Evolutionary conservation across 1,284 basidiomycete genomes (phyloP).

Genomic region (Ustilago esculenta): DNA sequence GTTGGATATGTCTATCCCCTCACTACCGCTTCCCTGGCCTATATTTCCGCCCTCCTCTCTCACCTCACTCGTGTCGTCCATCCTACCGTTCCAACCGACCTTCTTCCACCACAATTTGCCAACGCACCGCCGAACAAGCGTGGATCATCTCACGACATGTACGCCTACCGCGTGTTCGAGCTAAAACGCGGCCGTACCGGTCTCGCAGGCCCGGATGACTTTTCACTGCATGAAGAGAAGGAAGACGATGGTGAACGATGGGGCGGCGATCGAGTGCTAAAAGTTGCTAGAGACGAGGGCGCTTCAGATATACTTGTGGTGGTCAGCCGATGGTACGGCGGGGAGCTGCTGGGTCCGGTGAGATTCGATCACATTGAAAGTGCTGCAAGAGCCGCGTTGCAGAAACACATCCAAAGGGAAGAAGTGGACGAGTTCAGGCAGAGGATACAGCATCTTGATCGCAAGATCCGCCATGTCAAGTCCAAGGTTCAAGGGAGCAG

Average conservation of each 20-base stretch:
- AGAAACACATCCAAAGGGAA: slow-evolving; percentile 74
- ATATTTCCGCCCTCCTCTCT: slow-evolving; percentile 47
- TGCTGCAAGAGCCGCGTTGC: slow-evolving; percentile 78
- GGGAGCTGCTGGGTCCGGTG: slow-evolving; percentile 75
- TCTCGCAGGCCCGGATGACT: slow-evolving; percentile 59
- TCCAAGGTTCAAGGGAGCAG: background rate
- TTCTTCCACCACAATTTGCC: slow-evolving; percentile 56
- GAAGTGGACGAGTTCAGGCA: slow-evolving; percentile 38
- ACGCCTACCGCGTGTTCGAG: slow-evolving; percentile 58
- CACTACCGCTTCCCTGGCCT: slow-evolving; percentile 27
- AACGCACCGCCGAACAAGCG: slow-evolving; percentile 47
- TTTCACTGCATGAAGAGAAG: slow-evolving; percentile 53
- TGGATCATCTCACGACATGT: slow-evolving; percentile 62
- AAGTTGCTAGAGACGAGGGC: slow-evolving; percentile 52
- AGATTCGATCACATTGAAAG: slow-evolving; percentile 82
- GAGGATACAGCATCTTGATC: slow-evolving; percentile 49
- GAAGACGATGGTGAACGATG: slow-evolving; percentile 65
- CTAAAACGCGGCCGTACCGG: slow-evolving; percentile 59
- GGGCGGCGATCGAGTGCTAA: slow-evolving; percentile 57
- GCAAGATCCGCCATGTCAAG: slow-evolving; percentile 17
- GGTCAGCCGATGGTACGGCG: slow-evolving; percentile 75
- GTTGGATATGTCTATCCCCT: slow-evolving; percentile 64
- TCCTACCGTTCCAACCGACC: slow-evolving; percentile 46
- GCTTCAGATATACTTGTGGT: slow-evolving; percentile 61
- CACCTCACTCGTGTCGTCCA: slow-evolving; percentile 61